Percentiles rank a stretch among this genome's conserved stretches.
phyloP scores from a whole-genome alignment of 345 rosid species.

The Nasturtium officinale region DNA sequence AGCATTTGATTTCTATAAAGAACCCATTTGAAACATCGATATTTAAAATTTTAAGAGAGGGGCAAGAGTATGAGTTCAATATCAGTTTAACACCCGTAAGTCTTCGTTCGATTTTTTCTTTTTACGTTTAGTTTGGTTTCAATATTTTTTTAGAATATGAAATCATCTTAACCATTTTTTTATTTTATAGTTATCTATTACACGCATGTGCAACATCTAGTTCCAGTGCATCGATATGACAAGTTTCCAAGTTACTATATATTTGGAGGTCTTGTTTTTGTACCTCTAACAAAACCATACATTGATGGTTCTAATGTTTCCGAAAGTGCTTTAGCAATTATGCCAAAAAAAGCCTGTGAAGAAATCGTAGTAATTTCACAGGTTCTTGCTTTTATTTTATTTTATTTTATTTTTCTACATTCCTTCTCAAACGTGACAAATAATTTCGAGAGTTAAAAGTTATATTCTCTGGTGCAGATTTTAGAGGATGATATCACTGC shows the following conservation, averaged over 20 bases:
- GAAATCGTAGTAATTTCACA: background rate
- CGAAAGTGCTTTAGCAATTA: background rate
- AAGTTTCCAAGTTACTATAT: slow-evolving; percentile 9
- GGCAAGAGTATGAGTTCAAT: slow-evolving; percentile 55
- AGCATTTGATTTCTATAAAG: slow-evolving; percentile 78
- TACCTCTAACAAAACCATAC: slow-evolving; percentile 1
- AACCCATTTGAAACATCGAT: slow-evolving; percentile 58
- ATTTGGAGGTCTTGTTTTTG: slow-evolving; percentile 6
- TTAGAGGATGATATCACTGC: background rate
- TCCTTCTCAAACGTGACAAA: background rate
- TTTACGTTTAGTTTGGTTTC: background rate
- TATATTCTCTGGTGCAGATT: background rate
- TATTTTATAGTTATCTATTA: background rate
- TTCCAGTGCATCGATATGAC: background rate
- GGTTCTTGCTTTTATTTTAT: background rate
- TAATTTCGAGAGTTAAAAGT: background rate
- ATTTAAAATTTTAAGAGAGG: slow-evolving; percentile 58
- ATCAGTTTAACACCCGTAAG: slow-evolving; percentile 59
- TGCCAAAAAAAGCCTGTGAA: background rate
- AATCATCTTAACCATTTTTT: background rate
- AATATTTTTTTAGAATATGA: background rate
- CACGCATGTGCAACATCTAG: background rate
- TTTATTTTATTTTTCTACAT: background rate
- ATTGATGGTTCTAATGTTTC: background rate
- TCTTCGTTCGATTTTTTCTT: background rate